Base-by-base conservation (phyloP, 176 grass and related monocot species). In the Bolboschoenus planiculmis region DNA sequence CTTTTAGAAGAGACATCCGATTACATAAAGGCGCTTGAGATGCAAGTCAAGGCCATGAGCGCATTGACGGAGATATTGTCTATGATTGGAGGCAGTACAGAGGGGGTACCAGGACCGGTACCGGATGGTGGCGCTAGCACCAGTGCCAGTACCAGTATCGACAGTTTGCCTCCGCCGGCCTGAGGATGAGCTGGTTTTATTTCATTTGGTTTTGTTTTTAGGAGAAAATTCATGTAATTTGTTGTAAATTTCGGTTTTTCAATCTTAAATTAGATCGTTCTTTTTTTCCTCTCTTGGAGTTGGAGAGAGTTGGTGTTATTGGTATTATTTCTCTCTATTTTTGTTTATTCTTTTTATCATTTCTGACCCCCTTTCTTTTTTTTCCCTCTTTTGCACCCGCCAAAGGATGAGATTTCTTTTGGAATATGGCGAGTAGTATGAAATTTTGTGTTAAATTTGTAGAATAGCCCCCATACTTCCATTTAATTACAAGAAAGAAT, bases 11-110 rank as follows among this genome's bases (percentile, higher is more conserved):
- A 99, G 87, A 83, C 86, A 24, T 89, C 86, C 13, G 96, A 99
- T 83, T 99, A 99, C 89, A 95, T 93, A 58, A 62, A 71, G 31
- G 96, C 96, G 54, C 91, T 99, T 3, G 87, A 99, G 92, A 95
- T 99, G 96, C 96, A 99, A 84, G 92, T 99, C 9, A 91, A 93
- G 65, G 86, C 86, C 84, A 95, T 99, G 92, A 89, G 85, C 72
- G 89, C 86, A 11, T 83, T 99, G 16, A 87, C 89, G 37, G 92
- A 93, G 84, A 88, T 91, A 54, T 85, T 99, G 42, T 85, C 96
- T 42, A 82, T 82, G 80, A 82, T 82, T 47, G 80, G 80, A 46
- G 58, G 58, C 2, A 27, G 56, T 48, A 50, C 80, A 26, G 80
- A 51, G 5, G 51, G 18, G 8, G 21, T 65, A 23, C 77, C 48